These are phyloP conservation scores for Backusella westeae DNA, from an alignment of 192 early-diverging fungal genomes.

Conservation along the genomic window DNA sequence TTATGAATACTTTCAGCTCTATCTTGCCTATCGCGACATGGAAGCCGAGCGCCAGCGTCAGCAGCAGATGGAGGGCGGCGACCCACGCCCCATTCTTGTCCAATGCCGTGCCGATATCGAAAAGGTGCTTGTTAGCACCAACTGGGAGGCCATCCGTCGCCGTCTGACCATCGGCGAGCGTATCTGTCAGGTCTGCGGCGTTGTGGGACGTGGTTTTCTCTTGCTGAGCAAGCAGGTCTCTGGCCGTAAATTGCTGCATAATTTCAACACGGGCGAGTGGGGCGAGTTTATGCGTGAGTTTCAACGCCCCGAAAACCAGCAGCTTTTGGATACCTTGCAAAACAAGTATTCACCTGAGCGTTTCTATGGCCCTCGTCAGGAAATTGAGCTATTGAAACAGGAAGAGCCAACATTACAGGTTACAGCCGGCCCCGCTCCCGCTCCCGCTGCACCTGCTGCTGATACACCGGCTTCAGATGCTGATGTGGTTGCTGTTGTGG, in stretches of 20 bases:
- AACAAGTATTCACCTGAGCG: slow-evolving; percentile 25
- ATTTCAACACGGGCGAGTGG: slow-evolving; percentile 39
- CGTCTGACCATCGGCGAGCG: slow-evolving; percentile 41
- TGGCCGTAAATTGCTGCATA: slow-evolving; percentile 37
- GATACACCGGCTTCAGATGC: neutral
- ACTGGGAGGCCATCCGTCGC: slow-evolving; percentile 41
- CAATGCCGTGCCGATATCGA: slow-evolving; percentile 37
- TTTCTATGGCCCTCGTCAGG: slow-evolving; percentile 10
- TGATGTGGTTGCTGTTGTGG: neutral
- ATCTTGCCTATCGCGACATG: slow-evolving; percentile 32
- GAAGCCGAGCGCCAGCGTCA: slow-evolving; percentile 20
- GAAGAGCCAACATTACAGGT: neutral
- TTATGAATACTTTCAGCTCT: slow-evolving; percentile 37
- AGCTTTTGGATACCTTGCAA: slow-evolving; percentile 20
- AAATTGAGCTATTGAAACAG: neutral
- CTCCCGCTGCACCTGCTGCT: no score
- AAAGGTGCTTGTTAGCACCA: slow-evolving; percentile 29
- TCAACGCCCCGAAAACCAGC: slow-evolving; percentile 21
- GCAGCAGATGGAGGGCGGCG: slow-evolving; percentile 1
- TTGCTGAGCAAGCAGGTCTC: slow-evolving; percentile 31
- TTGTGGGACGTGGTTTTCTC: slow-evolving; percentile 30
- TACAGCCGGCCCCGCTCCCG: neutral
- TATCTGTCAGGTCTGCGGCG: slow-evolving; percentile 28
- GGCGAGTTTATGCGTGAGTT: slow-evolving; percentile 29
- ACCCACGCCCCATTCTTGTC: slow-evolving; percentile 20